Conservation (phyloP, 371 early-diverging fungal genomes). For the Mucor piriformis region DNA sequence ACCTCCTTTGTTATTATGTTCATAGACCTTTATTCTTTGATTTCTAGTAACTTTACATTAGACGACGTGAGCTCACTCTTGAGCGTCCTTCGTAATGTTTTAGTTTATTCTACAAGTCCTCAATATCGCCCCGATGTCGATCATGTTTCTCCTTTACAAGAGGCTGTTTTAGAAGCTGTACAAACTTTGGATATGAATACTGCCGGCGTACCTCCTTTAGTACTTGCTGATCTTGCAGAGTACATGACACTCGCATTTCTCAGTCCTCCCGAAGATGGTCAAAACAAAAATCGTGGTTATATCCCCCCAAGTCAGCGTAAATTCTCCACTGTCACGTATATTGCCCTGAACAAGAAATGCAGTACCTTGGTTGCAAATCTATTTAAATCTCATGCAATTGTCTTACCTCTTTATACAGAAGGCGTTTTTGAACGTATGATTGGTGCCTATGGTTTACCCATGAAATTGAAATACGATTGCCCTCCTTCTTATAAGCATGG, state of each 20-base stretch:
- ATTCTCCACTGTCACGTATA: constrained; percentile 63
- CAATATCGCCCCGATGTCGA: constrained; percentile 60
- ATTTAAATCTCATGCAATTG: constrained; percentile 57
- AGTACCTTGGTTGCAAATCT: constrained; percentile 60
- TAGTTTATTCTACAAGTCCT: constrained; percentile 59
- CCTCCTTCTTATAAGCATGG: constrained; percentile 71
- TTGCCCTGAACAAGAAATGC: constrained; percentile 73
- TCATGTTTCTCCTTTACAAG: constrained; percentile 60
- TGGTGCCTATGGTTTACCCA: constrained; percentile 68
- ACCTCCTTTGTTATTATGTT: constrained; percentile 69
- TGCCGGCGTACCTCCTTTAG: constrained; percentile 45
- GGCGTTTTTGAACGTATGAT: constrained; percentile 73
- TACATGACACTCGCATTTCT: constrained; percentile 58
- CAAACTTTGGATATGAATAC: constrained; percentile 44
- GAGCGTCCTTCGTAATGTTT: constrained; percentile 57
- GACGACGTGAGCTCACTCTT: constrained; percentile 61
- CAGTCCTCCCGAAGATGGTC: constrained; percentile 35
- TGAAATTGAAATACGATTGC: constrained; percentile 79
- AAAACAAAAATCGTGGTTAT: constrained; percentile 25
- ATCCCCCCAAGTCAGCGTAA: constrained; percentile 46
- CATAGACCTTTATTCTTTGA: constrained; percentile 63
- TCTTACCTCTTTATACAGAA: constrained; percentile 60
- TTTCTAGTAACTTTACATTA: constrained; percentile 51
- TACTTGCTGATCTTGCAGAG: constrained; percentile 51
- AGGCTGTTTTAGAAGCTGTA: constrained; percentile 57